Base-by-base conservation (phyloP, 2,329 filamentous ascomycete genomes). In the Aspergillus unguis region DNA sequence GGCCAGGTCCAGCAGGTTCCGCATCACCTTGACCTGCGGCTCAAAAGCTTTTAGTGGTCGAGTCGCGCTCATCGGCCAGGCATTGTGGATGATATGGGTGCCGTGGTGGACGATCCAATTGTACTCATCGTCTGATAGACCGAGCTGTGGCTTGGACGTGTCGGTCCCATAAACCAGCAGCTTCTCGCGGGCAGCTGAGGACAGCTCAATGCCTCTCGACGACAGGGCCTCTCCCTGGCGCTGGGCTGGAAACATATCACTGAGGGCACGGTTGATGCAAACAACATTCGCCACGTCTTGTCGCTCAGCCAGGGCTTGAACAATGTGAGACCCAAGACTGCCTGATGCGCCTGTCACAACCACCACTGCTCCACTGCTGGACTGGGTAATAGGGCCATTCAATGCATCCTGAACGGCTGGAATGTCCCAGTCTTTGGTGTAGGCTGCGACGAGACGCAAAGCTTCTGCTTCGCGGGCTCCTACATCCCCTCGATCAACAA, bases 161-260 rank as follows among this genome's bases (percentile, higher is more conserved):
- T 85, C 79, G 2, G 74, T 75, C 41, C 77, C 71, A 4, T 79
- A 61, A 32, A 83, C 81, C 3, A 42, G 48, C 1, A 80, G 45
- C 54, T 80, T 80, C 1, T 63, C 32, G 9, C 41, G 26, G 3
- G 57, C 44, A 1, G 31, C 35, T 1, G 54, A 23, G 26, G 51
- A 42, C 5, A 71, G 50, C 2, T 9, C 11, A 35, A 71, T 60
- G 2, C 64, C 64, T 49, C 59, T 61, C 4, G 54, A 42, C 7
- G 40, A 29, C 10, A 75, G 36, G 0, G 74, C 64, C 28, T 71
- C 43, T 3, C 58, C 42, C 54, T 79, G 76, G 5, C 70, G 70
- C 1, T 44, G 40, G 1, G 49, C 9, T 5, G 56, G 42, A 4
- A 49, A 49, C 10, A 45, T 51, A 27, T 53, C 47, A 9, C 11